Percentiles rank a stretch among this genome's conserved stretches.
Evolutionary conservation across 106 monocot genomes (phyloP).

Genomic region (Phalaenopsis equestris): DNA sequence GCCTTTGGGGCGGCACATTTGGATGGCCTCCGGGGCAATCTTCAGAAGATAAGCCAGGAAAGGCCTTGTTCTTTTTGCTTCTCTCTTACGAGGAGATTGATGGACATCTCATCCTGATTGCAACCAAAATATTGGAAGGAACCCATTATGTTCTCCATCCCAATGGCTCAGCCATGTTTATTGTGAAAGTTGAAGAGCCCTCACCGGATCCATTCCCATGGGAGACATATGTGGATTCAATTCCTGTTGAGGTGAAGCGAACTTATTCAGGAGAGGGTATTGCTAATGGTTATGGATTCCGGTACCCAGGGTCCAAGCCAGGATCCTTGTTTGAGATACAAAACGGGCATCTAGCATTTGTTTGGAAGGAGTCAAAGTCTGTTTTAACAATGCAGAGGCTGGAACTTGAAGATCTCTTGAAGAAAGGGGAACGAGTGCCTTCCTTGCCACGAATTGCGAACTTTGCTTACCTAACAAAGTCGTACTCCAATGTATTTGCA

Average conservation of each 20-base stretch:
- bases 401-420: conserved; percentile 55
- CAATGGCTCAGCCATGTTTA: conserved; percentile 90
- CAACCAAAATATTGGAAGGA: conserved; percentile 81
- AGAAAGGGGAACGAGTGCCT: conserved; percentile 67
- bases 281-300: conserved; percentile 72
- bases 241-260: conserved; percentile 33
- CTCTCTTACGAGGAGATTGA: conserved; percentile 63
- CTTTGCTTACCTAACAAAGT: conserved; percentile 74
- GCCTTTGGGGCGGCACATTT: conserved; percentile 83
- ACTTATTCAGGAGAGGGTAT: conserved; percentile 65
- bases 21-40: conserved; percentile 58
- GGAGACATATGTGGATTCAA: conserved; percentile 32
- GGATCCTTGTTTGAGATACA: conserved; percentile 64
- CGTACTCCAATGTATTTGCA: conserved; percentile 75
- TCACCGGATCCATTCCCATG: conserved; percentile 62
- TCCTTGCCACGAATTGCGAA: conserved; percentile 51
- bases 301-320: conserved; percentile 82
- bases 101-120: conserved; percentile 35
- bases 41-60: conserved; percentile 45
- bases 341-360: conserved; percentile 71
- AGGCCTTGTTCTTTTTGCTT: conserved; percentile 68
- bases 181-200: conserved; percentile 42
- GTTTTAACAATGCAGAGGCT: conserved; percentile 69
- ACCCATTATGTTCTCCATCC: conserved; percentile 89
- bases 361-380: conserved; percentile 65